Conservation (phyloP, 2,329 filamentous ascomycete species). For the Rutstroemia sp. region DNA sequence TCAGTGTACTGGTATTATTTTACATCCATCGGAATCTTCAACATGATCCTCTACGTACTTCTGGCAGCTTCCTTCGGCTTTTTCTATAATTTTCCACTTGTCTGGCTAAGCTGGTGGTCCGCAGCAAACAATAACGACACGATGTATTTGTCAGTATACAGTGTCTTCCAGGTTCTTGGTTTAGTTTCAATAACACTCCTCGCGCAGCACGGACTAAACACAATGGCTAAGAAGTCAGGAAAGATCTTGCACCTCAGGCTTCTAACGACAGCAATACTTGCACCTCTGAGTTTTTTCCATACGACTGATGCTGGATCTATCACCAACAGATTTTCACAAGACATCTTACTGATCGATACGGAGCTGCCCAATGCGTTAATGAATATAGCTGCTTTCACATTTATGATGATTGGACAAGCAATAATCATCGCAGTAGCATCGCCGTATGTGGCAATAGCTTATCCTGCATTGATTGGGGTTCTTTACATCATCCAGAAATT, state of each 20-base stretch:
- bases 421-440: neutral
- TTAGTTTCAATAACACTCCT: no score
- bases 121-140: no score
- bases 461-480: constrained; percentile 1
- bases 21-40: no score
- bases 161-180: no score
- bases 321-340: constrained; percentile 20
- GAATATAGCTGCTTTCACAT: neutral
- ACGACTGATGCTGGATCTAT: constrained; percentile 11
- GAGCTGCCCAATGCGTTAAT: neutral
- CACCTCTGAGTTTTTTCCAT: neutral
- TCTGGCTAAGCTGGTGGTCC: no score
- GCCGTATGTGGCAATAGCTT: neutral
- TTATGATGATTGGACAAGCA: neutral
- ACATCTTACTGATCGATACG: constrained; percentile 9
- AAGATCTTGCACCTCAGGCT: neutral
- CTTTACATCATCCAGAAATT: constrained; percentile 30
- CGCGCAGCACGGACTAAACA: neutral
- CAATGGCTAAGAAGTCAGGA: neutral
- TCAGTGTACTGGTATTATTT: no score
- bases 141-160: no score
- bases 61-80: no score
- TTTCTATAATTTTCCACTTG: no score
- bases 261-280: neutral
- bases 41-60: no score